phyloP scores from a whole-genome alignment of 768 basidiomycete genomes.

The Russula sp. region DNA sequence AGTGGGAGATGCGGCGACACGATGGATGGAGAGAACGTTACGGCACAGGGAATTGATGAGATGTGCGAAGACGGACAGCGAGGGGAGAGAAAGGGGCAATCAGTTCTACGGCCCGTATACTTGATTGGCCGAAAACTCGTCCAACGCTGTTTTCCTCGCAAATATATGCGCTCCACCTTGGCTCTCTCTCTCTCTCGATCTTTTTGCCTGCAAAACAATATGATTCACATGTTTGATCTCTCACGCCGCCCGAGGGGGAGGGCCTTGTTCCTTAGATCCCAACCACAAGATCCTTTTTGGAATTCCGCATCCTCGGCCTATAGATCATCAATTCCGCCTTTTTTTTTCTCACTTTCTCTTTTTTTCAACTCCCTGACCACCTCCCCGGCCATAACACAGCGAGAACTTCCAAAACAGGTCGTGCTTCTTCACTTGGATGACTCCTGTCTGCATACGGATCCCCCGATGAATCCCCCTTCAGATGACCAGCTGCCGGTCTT shows the following conservation, averaged over 20 bases:
- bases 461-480: constrained; percentile 14
- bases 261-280: constrained; percentile 26
- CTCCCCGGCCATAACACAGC: background rate
- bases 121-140: background rate
- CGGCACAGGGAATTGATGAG: background rate
- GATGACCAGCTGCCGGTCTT: constrained; percentile 10
- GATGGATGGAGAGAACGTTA: background rate
- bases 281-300: constrained; percentile 8
- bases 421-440: constrained; percentile 26
- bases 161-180: background rate
- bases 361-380: constrained; percentile 1
- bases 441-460: constrained; percentile 31
- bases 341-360: background rate
- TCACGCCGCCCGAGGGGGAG: background rate
- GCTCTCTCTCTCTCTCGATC: no score
- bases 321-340: constrained; percentile 22
- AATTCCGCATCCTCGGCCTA: constrained; percentile 19
- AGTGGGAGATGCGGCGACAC: constrained; percentile 1
- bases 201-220: no score
- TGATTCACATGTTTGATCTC: constrained; percentile 16
- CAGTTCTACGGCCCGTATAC: background rate
- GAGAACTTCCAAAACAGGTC: constrained; percentile 10
- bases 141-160: background rate
- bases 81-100: constrained; percentile 23
- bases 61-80: background rate